phyloP scores from a whole-genome alignment of 257 asterid genomes.

The Salvia miltiorrhiza region DNA sequence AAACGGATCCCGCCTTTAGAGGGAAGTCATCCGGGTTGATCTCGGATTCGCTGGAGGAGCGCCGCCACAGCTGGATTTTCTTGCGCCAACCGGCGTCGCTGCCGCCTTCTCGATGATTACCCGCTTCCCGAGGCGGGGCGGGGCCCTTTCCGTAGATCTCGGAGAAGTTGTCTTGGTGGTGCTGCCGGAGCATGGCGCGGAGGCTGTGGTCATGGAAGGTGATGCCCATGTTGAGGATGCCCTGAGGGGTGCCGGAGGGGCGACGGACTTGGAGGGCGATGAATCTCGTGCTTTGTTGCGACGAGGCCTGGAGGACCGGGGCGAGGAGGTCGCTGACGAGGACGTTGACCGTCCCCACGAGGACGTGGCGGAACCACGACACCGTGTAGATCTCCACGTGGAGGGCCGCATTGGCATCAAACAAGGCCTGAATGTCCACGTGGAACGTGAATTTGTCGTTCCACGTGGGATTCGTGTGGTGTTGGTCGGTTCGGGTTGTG shows the following conservation, averaged over 20 bases:
- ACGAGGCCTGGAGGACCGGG: background rate
- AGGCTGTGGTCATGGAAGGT: slow-evolving; percentile 42
- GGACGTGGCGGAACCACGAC: slow-evolving; percentile 63
- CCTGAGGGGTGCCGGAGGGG: slow-evolving; percentile 75
- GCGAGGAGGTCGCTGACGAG: slow-evolving; percentile 42
- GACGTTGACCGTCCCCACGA: slow-evolving; percentile 54
- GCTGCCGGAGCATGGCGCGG: slow-evolving; percentile 38
- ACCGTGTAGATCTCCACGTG: slow-evolving; percentile 55
- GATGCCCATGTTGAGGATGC: slow-evolving; percentile 79
- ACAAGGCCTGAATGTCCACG: slow-evolving; percentile 39
- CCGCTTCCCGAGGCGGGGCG: background rate
- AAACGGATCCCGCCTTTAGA: slow-evolving; percentile 32
- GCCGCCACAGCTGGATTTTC: slow-evolving; percentile 46
- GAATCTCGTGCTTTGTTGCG: slow-evolving; percentile 24
- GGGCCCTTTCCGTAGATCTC: background rate
- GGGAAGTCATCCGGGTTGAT: slow-evolving; percentile 35
- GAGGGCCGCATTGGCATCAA: slow-evolving; percentile 34
- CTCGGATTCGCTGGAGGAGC: slow-evolving; percentile 34
- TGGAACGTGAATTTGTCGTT: slow-evolving; percentile 62
- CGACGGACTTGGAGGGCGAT: slow-evolving; percentile 69
- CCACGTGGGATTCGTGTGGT: slow-evolving; percentile 59
- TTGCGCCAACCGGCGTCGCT: background rate
- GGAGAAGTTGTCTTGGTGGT: background rate
- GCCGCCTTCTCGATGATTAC: background rate
- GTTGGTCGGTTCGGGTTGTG: slow-evolving; percentile 46